phyloP scores from a whole-genome alignment of 331 rosid species.

The Acacia pycnantha region DNA sequence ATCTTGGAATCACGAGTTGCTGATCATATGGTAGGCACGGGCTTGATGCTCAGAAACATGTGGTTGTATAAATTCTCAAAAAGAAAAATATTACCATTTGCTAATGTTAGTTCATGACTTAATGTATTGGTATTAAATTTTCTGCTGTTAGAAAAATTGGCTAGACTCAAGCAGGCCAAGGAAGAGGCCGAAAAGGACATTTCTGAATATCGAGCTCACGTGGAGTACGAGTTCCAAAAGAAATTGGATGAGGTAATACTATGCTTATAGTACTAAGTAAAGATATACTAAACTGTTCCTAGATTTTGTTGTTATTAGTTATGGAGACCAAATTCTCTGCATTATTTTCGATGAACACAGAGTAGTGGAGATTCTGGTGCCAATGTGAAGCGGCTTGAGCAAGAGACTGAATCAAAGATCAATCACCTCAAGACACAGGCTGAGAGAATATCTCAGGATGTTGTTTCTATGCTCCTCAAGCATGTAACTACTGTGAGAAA shows the following conservation, averaged over 20 bases:
- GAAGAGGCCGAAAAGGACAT: constrained; percentile 87
- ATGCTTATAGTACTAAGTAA: neutral
- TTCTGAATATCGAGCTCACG: constrained; percentile 63
- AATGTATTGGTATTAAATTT: constrained; percentile 16
- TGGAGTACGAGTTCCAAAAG: constrained; percentile 73
- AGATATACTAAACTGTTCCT: neutral
- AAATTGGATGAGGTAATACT: constrained; percentile 62
- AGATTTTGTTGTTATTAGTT: constrained; percentile 7
- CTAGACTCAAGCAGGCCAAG: constrained; percentile 87
- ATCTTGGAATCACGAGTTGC: neutral
- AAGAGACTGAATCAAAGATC: constrained; percentile 61
- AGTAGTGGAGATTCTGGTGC: constrained; percentile 86
- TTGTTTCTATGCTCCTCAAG: constrained; percentile 66
- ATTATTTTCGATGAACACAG: constrained; percentile 35
- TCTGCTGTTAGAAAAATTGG: constrained; percentile 57
- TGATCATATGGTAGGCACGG: neutral
- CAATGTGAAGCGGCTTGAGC: constrained; percentile 76
- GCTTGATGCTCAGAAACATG: neutral
- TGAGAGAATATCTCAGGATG: constrained; percentile 57
- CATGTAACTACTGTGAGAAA: constrained; percentile 67
- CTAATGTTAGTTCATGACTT: constrained; percentile 11
- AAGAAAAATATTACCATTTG: neutral
- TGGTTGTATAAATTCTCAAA: neutral
- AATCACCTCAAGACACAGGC: constrained; percentile 56
- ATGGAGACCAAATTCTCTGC: constrained; percentile 5